Percentiles rank a stretch among this genome's conserved stretches.
phyloP scores from a whole-genome alignment of 257 asterid species.

The Prunella vulgaris region DNA sequence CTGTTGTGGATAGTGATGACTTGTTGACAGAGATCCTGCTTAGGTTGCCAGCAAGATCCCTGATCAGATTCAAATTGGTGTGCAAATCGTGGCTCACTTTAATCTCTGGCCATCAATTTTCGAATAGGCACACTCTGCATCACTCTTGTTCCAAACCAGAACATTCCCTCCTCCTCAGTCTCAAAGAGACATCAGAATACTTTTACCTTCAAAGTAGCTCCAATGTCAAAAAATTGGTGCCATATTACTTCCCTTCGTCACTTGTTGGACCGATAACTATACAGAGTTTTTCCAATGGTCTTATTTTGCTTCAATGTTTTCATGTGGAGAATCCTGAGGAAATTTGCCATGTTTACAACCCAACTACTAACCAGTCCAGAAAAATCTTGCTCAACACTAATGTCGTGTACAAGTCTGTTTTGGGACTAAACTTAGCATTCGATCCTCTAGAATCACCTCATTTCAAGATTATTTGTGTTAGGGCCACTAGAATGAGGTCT shows the following conservation, averaged over 20 bases:
- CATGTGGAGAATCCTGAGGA: constrained; percentile 3
- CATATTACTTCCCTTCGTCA: constrained; percentile 20
- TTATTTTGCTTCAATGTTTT: constrained; percentile 27
- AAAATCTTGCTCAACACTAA: constrained; percentile 8
- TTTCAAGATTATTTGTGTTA: constrained; percentile 29
- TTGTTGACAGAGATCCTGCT: constrained; percentile 28
- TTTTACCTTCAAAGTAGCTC: constrained; percentile 20
- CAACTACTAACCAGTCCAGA: constrained; percentile 28
- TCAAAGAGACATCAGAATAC: constrained; percentile 11
- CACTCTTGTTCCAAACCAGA: background rate
- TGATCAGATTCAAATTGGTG: constrained; percentile 37
- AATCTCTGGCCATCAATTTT: constrained; percentile 29
- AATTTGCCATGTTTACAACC: constrained; percentile 29
- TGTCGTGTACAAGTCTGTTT: background rate
- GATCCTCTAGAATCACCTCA: constrained; percentile 29
- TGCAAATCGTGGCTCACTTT: constrained; percentile 31
- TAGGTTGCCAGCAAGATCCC: constrained; percentile 29
- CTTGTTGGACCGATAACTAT: constrained; percentile 20
- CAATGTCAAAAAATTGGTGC: constrained; percentile 8
- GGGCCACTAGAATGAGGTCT: constrained; percentile 20
- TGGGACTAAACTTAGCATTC: constrained; percentile 30
- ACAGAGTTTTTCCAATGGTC: constrained; percentile 31
- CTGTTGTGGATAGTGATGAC: constrained; percentile 17
- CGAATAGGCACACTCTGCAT: constrained; percentile 22
- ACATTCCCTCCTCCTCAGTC: constrained; percentile 28